Evolutionary conservation across 768 basidiomycete genomes (phyloP).

Genomic region (Podaxis sp.): DNA sequence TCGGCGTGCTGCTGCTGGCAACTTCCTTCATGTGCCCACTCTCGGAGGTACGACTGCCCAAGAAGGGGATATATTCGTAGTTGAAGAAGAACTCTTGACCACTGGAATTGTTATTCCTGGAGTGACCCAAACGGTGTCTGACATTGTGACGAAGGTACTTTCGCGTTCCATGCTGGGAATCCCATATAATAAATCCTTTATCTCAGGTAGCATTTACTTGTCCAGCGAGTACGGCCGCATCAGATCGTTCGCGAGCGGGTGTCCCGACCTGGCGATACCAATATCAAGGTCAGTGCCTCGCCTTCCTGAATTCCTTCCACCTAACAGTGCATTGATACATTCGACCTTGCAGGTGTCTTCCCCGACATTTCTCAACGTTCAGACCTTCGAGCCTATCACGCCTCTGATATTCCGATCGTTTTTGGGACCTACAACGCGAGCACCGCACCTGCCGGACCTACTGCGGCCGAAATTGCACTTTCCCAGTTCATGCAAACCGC

Average conservation of each 20-base stretch:
- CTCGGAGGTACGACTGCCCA: constrained; percentile 30
- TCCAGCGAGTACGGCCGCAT: constrained; percentile 25
- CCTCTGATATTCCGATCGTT: constrained; percentile 38
- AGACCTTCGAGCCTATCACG: constrained; percentile 37
- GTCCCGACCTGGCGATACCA: constrained; percentile 30
- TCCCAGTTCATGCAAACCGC: constrained; percentile 11
- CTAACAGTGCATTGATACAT: not conserved
- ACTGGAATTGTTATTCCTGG: constrained; percentile 26
- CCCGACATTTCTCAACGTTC: constrained; percentile 33
- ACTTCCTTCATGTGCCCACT: constrained; percentile 29
- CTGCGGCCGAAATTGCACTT: constrained; percentile 6
- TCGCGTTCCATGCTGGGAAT: not conserved
- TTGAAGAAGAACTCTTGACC: constrained; percentile 26
- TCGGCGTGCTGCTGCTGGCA: constrained; percentile 24
- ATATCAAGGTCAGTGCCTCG: constrained; percentile 24
- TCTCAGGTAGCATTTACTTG: constrained; percentile 30
- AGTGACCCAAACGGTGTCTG: constrained; percentile 28
- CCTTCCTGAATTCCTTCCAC: not conserved
- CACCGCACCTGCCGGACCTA: constrained; percentile 2
- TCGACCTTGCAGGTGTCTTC: constrained; percentile 29
- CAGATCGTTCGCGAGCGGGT: constrained; percentile 25
- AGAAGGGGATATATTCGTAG: constrained; percentile 34
- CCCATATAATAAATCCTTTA: not conserved
- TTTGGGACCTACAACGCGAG: constrained; percentile 30
- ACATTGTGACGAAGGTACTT: constrained; percentile 32